Percentiles rank a stretch among this genome's conserved stretches.
These are phyloP conservation scores for Truncatella angustata DNA, from an alignment of 2,329 filamentous ascomycete genomes.

Conservation along the genomic window DNA sequence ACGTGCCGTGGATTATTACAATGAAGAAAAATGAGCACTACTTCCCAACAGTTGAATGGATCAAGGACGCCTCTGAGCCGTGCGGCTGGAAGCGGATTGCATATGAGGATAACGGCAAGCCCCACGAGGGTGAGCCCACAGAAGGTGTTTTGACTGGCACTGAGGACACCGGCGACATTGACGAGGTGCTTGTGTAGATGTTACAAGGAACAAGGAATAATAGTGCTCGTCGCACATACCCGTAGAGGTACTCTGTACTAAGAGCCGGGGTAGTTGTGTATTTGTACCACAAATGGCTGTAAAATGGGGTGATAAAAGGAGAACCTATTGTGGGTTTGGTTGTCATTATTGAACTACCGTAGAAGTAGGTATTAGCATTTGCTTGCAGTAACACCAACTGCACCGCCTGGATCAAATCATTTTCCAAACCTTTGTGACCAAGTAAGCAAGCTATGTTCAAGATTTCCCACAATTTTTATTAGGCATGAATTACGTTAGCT, in stretches of 20 bases:
- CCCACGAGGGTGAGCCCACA: conserved; percentile 51
- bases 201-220: background rate
- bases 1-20: conserved; percentile 97
- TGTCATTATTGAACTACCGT: too few species aligned
- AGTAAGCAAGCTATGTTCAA: too few species aligned
- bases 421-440: too few species aligned
- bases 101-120: conserved; percentile 53
- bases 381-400: too few species aligned
- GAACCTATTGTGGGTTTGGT: too few species aligned
- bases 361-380: too few species aligned
- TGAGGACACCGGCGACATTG: conserved; percentile 42
- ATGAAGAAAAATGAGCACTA: conserved; percentile 99
- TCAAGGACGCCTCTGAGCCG: conserved; percentile 58
- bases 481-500: too few species aligned
- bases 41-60: conserved; percentile 69
- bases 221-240: background rate
- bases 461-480: too few species aligned
- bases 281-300: background rate
- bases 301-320: background rate
- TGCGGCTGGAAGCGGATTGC: conserved; percentile 64
- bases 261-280: background rate
- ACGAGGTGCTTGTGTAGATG: conserved; percentile 16
- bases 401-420: too few species aligned
- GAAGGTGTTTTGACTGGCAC: conserved; percentile 43
- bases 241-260: background rate